Evolutionary conservation across 805 yeast species (phyloP), one percentile per base, ranked within the genome.

Genomic region (Nematodospora valgi): DNA sequence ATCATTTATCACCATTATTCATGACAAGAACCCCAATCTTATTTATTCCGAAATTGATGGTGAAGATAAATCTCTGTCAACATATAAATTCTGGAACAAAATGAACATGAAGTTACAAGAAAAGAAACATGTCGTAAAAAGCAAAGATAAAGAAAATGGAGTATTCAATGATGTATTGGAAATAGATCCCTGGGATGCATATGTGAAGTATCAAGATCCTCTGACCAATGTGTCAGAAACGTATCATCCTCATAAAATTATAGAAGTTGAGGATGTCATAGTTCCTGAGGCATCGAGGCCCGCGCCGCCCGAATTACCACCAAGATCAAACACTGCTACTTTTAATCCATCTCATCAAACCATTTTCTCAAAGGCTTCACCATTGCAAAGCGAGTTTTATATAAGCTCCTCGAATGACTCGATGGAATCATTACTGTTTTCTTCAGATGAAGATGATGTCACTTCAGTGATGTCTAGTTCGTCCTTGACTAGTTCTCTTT

Each of bases 21-120:
- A 47, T 42, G 62, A 38, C 45, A 64, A 49, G 54, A 66, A 48
- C 46, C 71, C 62, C 22, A 62, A 64, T 23, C 47, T 58, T 7
- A 43, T 64, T 7, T 62, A 69, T 33, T 46, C 54, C 23, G 67
- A 62, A 21, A 61, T 58, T 15, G 52, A 64, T 31, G 57, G 54
- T 17, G 62, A 50, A 21, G 65, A 59, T 34, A 43, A 52, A 30
- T 47, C 52, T 38, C 27, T 28, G 15, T 40, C 33, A 9, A 30
- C 51, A 10, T 34, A 56, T 14, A 56, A 59, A 37, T 32, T 56
- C 15, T 58, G 64, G 62, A 46, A 49, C 32, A 56, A 54, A 30
- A 31, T 59, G 34, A 43, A 56, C 2, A 37, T 26, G 11, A 47
- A 37, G 30, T 45, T 45, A 33, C 41, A 43, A 8, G 56, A 51